These are phyloP conservation scores for Dinochytrium kinnereticum DNA, from an alignment of 371 early-diverging fungal species.

Conservation along the genomic window DNA sequence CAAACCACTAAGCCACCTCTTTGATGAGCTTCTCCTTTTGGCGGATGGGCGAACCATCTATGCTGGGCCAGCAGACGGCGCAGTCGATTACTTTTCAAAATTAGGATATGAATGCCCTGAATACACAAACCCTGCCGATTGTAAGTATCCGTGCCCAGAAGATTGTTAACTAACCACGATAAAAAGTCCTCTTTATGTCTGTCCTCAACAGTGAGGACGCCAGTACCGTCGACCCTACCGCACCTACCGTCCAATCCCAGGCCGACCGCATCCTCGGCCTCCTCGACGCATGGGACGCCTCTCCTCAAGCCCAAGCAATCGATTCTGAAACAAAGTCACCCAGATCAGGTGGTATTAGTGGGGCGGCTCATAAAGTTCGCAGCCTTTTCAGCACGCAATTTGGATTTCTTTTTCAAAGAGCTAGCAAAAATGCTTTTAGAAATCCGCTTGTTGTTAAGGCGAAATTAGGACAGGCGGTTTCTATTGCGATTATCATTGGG, in stretches of 20 bases:
- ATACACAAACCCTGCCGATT: constrained; percentile 72
- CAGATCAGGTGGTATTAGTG: constrained; percentile 9
- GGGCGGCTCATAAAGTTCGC: constrained; percentile 12
- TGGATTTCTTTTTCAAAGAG: constrained; percentile 30
- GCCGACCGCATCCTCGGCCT: constrained; percentile 38
- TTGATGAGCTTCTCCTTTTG: constrained; percentile 37
- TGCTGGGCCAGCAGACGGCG: constrained; percentile 22
- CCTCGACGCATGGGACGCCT: constrained; percentile 27
- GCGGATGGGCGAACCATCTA: constrained; percentile 34
- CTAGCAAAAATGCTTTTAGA: constrained; percentile 36
- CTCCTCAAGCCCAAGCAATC: constrained; percentile 19
- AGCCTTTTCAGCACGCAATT: constrained; percentile 27
- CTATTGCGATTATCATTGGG: constrained; percentile 45
- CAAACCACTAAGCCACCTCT: constrained; percentile 26
- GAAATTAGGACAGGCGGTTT: constrained; percentile 55
- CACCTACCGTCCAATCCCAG: constrained; percentile 14
- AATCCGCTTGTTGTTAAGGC: constrained; percentile 53
- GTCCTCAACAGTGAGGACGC: constrained; percentile 43
- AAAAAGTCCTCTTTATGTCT: constrained; percentile 36
- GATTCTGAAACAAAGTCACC: constrained; percentile 6
- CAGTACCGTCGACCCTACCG: background rate
- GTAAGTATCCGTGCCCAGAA: constrained; percentile 11
- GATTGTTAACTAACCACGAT: background rate
- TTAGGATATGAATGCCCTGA: constrained; percentile 61
- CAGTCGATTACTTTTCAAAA: constrained; percentile 34